Evolutionary conservation across 176 grass and related monocot species (phyloP).

Genomic region (Tillandsia leiboldiana): DNA sequence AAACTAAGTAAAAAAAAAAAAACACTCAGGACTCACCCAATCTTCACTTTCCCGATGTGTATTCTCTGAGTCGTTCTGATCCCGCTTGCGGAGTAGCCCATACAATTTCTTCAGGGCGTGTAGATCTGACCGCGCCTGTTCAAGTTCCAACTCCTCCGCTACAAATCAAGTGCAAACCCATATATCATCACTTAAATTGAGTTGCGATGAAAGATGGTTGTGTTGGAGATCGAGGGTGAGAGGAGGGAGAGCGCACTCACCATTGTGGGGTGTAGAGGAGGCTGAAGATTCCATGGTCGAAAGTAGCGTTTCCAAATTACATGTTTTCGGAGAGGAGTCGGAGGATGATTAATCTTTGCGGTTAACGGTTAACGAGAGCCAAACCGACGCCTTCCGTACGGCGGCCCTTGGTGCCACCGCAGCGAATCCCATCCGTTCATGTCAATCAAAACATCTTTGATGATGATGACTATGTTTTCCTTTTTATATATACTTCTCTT

Average conservation of each 20-base stretch:
- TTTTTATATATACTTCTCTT: no score
- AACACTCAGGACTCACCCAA: slow-evolving; percentile 1
- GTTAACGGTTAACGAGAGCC: no score
- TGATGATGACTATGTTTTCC: no score
- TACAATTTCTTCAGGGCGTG: slow-evolving; percentile 48
- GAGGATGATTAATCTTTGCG: no score
- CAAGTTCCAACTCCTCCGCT: slow-evolving; percentile 20
- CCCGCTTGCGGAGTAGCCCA: slow-evolving; percentile 28
- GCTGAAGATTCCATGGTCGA: not conserved
- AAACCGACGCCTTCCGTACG: no score
- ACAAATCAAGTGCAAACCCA: not conserved
- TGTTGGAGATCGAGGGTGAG: no score
- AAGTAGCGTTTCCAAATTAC: no score
- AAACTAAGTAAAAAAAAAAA: not conserved
- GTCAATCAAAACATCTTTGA: no score
- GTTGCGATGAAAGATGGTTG: not conserved
- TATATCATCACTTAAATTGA: not conserved
- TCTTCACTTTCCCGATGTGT: not conserved
- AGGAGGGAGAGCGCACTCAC: not conserved
- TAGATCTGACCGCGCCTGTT: slow-evolving; percentile 40
- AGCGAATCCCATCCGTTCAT: no score
- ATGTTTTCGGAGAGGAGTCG: no score
- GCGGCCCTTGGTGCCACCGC: no score
- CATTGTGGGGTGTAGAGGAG: not conserved
- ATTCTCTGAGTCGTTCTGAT: not conserved